A percentile compares a stretch with the other conserved stretches of the same genome.
Conservation (phyloP, 352 stramenopile species). For the Phytophthora quininea region DNA sequence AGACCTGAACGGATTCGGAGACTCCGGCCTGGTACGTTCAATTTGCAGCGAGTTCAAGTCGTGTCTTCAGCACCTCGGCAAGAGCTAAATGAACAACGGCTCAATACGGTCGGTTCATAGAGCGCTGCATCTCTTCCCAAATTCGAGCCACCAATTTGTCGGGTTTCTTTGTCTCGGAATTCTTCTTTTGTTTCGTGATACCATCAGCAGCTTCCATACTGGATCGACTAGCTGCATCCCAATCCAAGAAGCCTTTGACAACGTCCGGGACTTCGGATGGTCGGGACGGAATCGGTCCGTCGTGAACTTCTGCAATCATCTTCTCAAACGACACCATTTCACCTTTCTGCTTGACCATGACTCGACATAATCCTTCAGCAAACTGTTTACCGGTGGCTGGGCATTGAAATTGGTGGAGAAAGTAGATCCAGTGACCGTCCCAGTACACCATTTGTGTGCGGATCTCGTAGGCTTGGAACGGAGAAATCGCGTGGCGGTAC, state of each 20-base stretch:
- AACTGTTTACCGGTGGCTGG: conserved; percentile 53
- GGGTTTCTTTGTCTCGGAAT: conserved; percentile 5
- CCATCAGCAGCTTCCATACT: conserved; percentile 40
- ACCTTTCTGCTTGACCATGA: conserved; percentile 34
- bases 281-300: conserved; percentile 22
- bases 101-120: conserved; percentile 46
- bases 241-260: conserved; percentile 48
- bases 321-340: conserved; percentile 31
- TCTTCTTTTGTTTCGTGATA: conserved; percentile 12
- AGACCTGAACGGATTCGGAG: no score
- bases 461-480: conserved; percentile 64
- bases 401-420: conserved; percentile 68
- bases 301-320: conserved; percentile 37
- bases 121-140: conserved; percentile 44
- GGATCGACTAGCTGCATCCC: conserved; percentile 38
- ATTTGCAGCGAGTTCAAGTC: no score
- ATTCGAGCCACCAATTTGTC: conserved; percentile 32
- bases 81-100: background rate
- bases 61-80: no score
- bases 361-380: conserved; percentile 52
- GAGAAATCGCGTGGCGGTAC: conserved; percentile 54
- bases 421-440: conserved; percentile 64
- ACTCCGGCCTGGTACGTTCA: no score
- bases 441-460: conserved; percentile 53
- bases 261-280: conserved; percentile 38